These are phyloP conservation scores for Trichophyton schoenleinii DNA, from an alignment of 2,329 filamentous ascomycete genomes.

Conservation along the genomic window DNA sequence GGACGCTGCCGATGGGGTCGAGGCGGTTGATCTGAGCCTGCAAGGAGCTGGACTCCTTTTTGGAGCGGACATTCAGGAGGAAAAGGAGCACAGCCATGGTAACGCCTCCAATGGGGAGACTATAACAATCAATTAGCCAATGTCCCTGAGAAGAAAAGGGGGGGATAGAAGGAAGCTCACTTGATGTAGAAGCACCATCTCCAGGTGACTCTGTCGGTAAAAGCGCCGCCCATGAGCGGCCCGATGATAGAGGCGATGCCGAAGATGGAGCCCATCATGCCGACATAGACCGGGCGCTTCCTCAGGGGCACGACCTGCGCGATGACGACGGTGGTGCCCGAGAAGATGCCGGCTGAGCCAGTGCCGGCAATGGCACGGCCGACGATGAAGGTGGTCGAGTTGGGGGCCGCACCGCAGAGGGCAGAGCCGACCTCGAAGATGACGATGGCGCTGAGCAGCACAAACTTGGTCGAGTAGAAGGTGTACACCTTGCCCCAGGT, in stretches of 20 bases:
- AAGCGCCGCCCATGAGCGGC: slow-evolving; percentile 9
- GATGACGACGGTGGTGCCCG: slow-evolving; percentile 23
- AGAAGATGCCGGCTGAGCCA: slow-evolving; percentile 27
- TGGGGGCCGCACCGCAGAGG: slow-evolving; percentile 12
- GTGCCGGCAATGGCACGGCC: slow-evolving; percentile 29
- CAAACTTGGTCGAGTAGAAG: slow-evolving; percentile 28
- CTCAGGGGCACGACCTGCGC: slow-evolving; percentile 7
- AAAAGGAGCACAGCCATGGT: slow-evolving; percentile 5
- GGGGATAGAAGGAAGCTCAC: neutral
- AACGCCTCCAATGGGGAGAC: slow-evolving; percentile 9
- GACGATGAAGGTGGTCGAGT: neutral
- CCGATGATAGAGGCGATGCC: slow-evolving; percentile 11
- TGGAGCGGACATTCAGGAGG: slow-evolving; percentile 4
- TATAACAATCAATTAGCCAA: neutral
- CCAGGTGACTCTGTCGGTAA: slow-evolving; percentile 11
- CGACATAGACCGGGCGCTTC: slow-evolving; percentile 10
- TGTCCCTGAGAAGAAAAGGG: neutral
- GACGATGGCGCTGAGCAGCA: slow-evolving; percentile 18
- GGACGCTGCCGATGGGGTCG: slow-evolving; percentile 11
- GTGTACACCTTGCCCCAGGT: slow-evolving; percentile 31
- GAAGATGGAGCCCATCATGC: slow-evolving; percentile 10
- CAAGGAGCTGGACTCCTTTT: neutral
- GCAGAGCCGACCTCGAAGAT: slow-evolving; percentile 20
- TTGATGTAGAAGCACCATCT: slow-evolving; percentile 10
- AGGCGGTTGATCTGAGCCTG: slow-evolving; percentile 12